Base-by-base conservation (phyloP, 306 rosid genomes). In the Pueraria montana region DNA sequence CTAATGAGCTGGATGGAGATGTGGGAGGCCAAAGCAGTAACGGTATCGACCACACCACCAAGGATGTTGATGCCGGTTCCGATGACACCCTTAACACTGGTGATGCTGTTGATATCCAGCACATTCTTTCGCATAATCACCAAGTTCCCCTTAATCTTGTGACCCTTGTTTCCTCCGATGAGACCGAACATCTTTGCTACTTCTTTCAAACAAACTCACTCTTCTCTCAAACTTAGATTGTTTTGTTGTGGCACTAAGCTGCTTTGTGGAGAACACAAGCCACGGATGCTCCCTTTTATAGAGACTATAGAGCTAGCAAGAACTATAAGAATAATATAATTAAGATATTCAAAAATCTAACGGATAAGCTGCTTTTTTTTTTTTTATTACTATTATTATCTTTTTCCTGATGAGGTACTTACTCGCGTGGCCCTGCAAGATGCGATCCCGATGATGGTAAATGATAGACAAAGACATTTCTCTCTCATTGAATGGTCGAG, bases 111-210 rank as follows among this genome's bases (percentile, higher is more conserved):
- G 76, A 78, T 66, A 13, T 87, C 90, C 12, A 87, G 49, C 75
- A 84, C 86, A 72, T 87, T 84, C 69, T 82, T 87, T 2, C 77
- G 18, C 90, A 82, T 87, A 65, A 87, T 52, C 68, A 87, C 86
- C 74, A 84, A 72, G 1, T 36, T 42, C 16, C 90, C 90, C 46
- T 50, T 87, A 2, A 87, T 52, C 77, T 87, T 84, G 0, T 61
- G 63, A 10, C 88, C 82, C 10, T 42, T 78, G 20, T 84, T 5
- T 3, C 40, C 74, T 2, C 66, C 73, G 0, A 50, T 6, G 23
- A 84, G n/a, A 9, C 85, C 85, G 59, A 81, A 84, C 90, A 87
- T 87, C 68, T 61, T 84, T 17, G 4, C 16, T 53, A 5, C 8
- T 56, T 21, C 32, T 24, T 52, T 50, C 6, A 8, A 1, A 49